These are phyloP conservation scores for Castanea crenata DNA, from an alignment of 306 rosid species.

Conservation along the genomic window DNA sequence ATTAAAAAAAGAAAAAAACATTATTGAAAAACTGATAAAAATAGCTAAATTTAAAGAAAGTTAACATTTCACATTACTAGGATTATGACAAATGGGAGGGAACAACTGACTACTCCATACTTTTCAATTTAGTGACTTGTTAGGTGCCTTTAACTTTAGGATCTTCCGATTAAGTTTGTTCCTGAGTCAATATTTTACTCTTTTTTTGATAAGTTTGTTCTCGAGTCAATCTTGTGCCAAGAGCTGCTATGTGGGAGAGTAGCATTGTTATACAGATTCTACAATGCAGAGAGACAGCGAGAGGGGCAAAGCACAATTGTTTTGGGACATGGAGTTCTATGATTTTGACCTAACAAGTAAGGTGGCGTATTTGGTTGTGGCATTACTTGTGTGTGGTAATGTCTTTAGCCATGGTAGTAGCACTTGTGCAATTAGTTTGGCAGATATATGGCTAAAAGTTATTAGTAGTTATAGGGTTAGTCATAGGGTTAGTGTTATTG, in stretches of 20 bases:
- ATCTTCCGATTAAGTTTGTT: not conserved
- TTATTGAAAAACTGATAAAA: not conserved
- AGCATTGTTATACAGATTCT: not conserved
- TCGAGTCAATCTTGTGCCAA: not conserved
- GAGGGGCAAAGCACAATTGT: not conserved
- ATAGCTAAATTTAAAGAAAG: not conserved
- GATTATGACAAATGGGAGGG: not conserved
- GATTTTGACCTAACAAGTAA: not conserved
- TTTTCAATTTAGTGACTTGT: not conserved
- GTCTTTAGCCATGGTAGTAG: not conserved
- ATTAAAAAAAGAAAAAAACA: no score
- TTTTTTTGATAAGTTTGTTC: not conserved
- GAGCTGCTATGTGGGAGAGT: not conserved
- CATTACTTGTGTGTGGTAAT: not conserved
- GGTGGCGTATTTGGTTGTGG: not conserved
- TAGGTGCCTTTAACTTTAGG: not conserved
- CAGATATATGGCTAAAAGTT: not conserved
- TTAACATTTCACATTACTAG: not conserved
- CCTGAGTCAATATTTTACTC: not conserved
- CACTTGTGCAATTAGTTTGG: not conserved
- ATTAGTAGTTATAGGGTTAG: not conserved
- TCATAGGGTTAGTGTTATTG: not conserved
- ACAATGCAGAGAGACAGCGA: not conserved
- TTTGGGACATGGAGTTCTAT: constrained; percentile 6
- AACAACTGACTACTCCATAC: not conserved